phyloP scores from a whole-genome alignment of 306 rosid species.

The Biancaea sappan region DNA sequence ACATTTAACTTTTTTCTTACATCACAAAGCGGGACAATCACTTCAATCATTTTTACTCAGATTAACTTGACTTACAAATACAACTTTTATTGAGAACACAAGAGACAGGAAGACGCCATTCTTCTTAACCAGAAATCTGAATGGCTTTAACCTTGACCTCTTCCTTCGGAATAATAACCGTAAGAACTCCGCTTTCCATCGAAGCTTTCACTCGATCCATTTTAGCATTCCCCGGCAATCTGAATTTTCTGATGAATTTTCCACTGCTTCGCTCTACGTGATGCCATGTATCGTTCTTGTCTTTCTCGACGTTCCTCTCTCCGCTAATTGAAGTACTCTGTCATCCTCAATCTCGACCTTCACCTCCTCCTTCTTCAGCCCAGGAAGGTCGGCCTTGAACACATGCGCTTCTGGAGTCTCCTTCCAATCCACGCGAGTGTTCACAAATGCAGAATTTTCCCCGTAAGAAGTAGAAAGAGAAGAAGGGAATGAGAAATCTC shows the following conservation, averaged over 20 bases:
- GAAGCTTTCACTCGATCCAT: constrained; percentile 39
- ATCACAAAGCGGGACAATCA: no score
- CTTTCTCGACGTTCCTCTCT: constrained; percentile 45
- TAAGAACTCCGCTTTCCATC: constrained; percentile 49
- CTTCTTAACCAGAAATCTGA: constrained; percentile 37
- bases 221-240: constrained; percentile 39
- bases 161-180: constrained; percentile 42
- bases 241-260: constrained; percentile 37
- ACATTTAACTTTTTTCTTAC: no score
- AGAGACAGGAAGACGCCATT: background rate
- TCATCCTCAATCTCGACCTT: constrained; percentile 45
- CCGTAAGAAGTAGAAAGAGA: constrained; percentile 29
- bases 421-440: constrained; percentile 40
- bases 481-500: constrained; percentile 21
- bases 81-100: no score
- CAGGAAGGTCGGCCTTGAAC: constrained; percentile 46
- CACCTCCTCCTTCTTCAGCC: constrained; percentile 48
- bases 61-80: no score
- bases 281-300: constrained; percentile 43
- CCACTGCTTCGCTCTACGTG: constrained; percentile 44
- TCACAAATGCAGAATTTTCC: constrained; percentile 40
- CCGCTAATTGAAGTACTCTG: constrained; percentile 47
- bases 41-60: no score
- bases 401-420: constrained; percentile 53
- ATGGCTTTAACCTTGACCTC: constrained; percentile 36